Evolutionary conservation across 2,329 filamentous ascomycete genomes (phyloP).

Genomic region (Berkeleyomyces basicola): DNA sequence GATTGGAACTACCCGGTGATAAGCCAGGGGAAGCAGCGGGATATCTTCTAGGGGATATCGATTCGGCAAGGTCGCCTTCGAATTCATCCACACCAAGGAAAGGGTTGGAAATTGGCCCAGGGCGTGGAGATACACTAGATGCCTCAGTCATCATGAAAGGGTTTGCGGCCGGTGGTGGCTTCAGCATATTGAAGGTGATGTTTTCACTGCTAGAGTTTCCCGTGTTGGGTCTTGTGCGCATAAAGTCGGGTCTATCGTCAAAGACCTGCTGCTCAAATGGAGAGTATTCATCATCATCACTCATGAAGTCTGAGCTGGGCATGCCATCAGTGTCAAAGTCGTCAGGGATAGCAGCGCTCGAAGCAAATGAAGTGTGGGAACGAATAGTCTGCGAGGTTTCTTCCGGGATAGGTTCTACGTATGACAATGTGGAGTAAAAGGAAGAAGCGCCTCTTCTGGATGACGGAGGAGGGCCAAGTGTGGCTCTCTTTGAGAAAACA

Average conservation of each 20-base stretch:
- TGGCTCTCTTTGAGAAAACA: slow-evolving; percentile 31
- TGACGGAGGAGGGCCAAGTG: slow-evolving; percentile 42
- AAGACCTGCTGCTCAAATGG: slow-evolving; percentile 1
- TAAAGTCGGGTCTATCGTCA: slow-evolving; percentile 7
- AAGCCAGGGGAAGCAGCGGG: background rate
- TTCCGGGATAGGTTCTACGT: slow-evolving; percentile 61
- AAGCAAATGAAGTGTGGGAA: slow-evolving; percentile 50
- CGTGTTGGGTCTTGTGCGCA: slow-evolving; percentile 2
- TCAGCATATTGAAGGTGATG: background rate
- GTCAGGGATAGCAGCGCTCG: slow-evolving; percentile 55
- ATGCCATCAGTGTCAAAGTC: slow-evolving; percentile 33
- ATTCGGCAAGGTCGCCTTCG: background rate
- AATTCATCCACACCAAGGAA: slow-evolving; percentile 1
- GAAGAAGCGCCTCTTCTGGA: slow-evolving; percentile 44
- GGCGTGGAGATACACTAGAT: background rate
- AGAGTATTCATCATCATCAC: slow-evolving; percentile 7
- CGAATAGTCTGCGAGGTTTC: slow-evolving; percentile 39
- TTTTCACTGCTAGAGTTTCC: slow-evolving; percentile 18
- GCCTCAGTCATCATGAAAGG: slow-evolving; percentile 6
- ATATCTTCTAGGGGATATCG: background rate
- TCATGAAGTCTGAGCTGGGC: slow-evolving; percentile 6
- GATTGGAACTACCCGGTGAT: background rate
- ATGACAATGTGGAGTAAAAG: slow-evolving; percentile 48
- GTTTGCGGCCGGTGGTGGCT: slow-evolving; percentile 1
- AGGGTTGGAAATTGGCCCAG: background rate